phyloP scores from a whole-genome alignment of 1,284 basidiomycete species.

The Heterobasidion parviporum region DNA sequence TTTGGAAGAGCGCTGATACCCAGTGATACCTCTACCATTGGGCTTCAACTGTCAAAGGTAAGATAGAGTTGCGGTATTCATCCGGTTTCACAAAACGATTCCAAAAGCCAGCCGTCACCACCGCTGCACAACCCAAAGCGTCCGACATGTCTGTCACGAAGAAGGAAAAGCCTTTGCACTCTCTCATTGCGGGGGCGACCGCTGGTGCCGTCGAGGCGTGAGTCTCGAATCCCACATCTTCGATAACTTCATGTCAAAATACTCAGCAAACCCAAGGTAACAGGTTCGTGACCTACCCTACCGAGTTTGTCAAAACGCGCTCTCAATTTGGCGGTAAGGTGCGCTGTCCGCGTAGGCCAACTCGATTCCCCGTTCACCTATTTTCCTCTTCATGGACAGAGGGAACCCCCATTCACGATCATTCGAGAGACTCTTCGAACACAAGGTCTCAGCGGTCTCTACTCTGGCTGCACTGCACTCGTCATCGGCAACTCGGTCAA shows the following conservation, averaged over 20 bases:
- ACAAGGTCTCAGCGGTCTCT: slow-evolving; percentile 72
- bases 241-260: neutral
- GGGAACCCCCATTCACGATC: slow-evolving; percentile 62
- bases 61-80: too few relatives aligned
- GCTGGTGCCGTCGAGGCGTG: slow-evolving; percentile 92
- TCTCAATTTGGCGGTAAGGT: slow-evolving; percentile 77
- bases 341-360: slow-evolving; percentile 6
- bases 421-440: slow-evolving; percentile 61
- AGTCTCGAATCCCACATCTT: slow-evolving; percentile 15
- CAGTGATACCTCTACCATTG: too few relatives aligned
- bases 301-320: slow-evolving; percentile 88
- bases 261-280: slow-evolving; percentile 26
- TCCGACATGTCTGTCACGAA: slow-evolving; percentile 19
- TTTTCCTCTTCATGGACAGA: slow-evolving; percentile 26
- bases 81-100: too few relatives aligned
- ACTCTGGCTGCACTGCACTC: slow-evolving; percentile 82
- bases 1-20: too few relatives aligned
- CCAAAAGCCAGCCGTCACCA: too few relatives aligned
- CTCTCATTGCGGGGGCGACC: slow-evolving; percentile 84
- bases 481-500: slow-evolving; percentile 87
- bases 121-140: too few relatives aligned
- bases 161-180: slow-evolving; percentile 75
- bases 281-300: slow-evolving; percentile 82
- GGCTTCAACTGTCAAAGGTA: too few relatives aligned
- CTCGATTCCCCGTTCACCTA: neutral